Evolutionary conservation across 2,329 filamentous ascomycete species (phyloP).

Genomic region (Colletotrichum aenigma): DNA sequence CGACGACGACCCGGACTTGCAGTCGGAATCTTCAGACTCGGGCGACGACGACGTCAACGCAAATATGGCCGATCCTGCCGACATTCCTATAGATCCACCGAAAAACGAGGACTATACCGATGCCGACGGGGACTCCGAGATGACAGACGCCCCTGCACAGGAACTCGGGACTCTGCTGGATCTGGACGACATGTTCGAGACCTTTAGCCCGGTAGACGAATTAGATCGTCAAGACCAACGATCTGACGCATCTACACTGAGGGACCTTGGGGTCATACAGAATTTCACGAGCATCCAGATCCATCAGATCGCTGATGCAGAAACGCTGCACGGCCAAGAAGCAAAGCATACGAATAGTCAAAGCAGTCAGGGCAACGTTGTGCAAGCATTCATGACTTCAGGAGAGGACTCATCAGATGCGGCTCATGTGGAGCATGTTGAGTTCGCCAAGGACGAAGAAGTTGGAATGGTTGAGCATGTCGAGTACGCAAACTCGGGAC

Average conservation of each 20-base stretch:
- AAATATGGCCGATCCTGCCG: not conserved
- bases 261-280: not conserved
- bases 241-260: not conserved
- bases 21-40: not conserved
- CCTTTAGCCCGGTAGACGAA: not conserved
- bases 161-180: not conserved
- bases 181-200: not conserved
- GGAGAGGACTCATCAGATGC: not conserved
- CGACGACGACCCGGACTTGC: not conserved
- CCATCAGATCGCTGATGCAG: not conserved
- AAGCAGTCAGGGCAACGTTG: not conserved
- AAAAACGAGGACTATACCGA: not conserved
- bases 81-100: not conserved
- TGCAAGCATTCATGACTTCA: not conserved
- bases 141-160: not conserved
- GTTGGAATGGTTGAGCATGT: not conserved
- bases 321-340: not conserved
- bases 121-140: not conserved
- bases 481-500: not conserved
- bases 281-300: not conserved
- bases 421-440: not conserved
- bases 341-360: not conserved
- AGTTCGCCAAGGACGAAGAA: not conserved
- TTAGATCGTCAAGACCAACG: not conserved
- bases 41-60: not conserved